These are phyloP conservation scores for Alnus rubra DNA, from an alignment of 306 rosid genomes.

Conservation along the genomic window DNA sequence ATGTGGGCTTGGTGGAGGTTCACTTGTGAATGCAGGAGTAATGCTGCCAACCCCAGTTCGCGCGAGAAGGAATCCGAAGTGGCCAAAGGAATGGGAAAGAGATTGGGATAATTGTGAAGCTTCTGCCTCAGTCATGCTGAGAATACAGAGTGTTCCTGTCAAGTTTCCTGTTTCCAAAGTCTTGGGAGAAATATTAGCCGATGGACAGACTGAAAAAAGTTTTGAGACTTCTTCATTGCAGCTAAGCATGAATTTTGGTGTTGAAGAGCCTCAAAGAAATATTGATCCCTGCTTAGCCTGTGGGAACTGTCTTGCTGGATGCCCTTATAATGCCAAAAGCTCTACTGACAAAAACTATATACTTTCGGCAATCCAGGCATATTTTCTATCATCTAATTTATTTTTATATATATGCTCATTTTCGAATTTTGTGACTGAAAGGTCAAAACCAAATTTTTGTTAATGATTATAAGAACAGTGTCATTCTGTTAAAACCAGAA, in stretches of 20 bases:
- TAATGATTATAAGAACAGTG: background rate
- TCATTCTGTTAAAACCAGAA: background rate
- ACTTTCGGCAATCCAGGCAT: constrained; percentile 34
- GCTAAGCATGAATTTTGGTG: constrained; percentile 36
- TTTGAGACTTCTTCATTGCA: constrained; percentile 26
- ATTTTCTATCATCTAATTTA: background rate
- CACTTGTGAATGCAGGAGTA: constrained; percentile 43
- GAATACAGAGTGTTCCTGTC: constrained; percentile 28
- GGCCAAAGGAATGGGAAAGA: constrained; percentile 47
- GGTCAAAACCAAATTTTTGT: background rate
- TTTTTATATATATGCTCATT: background rate
- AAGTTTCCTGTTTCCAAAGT: constrained; percentile 32
- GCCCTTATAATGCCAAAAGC: constrained; percentile 40
- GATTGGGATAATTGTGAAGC: constrained; percentile 41
- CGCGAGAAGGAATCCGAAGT: constrained; percentile 34
- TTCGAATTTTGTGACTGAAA: background rate
- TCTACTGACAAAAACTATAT: constrained; percentile 38
- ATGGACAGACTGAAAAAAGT: constrained; percentile 24
- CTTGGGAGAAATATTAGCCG: constrained; percentile 23
- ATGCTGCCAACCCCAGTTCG: constrained; percentile 34
- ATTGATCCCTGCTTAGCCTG: constrained; percentile 32
- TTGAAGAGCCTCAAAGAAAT: constrained; percentile 17
- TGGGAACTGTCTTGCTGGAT: constrained; percentile 45
- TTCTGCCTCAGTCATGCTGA: constrained; percentile 39
- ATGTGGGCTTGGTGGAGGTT: constrained; percentile 48